These are phyloP conservation scores for Aspergillus persii DNA, from an alignment of 2,329 filamentous ascomycete genomes.

Conservation along the genomic window DNA sequence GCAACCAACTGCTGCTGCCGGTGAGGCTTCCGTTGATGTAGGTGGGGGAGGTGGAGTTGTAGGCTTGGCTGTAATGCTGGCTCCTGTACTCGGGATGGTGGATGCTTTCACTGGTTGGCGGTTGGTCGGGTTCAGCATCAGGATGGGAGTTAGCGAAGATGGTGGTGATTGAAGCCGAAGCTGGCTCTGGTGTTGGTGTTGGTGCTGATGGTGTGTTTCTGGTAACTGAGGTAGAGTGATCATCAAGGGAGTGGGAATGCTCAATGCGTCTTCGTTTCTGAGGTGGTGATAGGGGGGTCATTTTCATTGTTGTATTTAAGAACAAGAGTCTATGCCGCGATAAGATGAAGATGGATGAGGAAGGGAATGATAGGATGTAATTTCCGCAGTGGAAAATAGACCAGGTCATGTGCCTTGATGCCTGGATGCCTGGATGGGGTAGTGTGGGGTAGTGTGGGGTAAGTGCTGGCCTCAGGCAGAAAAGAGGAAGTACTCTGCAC, in stretches of 20 bases:
- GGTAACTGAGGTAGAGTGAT: neutral
- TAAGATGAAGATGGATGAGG: neutral
- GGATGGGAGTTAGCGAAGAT: no score
- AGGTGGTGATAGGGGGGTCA: neutral
- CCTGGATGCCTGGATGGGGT: neutral
- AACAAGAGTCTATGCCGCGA: no score
- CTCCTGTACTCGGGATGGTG: neutral
- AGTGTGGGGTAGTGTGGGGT: neutral
- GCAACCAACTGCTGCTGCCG: slow-evolving; percentile 19
- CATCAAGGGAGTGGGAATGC: neutral
- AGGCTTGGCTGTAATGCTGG: neutral
- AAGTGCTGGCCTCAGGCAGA: neutral
- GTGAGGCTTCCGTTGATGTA: neutral
- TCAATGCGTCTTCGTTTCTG: neutral
- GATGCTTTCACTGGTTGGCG: neutral
- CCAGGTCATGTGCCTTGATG: neutral
- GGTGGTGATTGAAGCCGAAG: neutral
- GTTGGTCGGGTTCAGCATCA: neutral
- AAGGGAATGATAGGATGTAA: no score
- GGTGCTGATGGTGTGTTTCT: neutral
- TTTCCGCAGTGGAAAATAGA: no score
- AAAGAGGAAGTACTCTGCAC: neutral
- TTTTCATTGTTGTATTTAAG: neutral
- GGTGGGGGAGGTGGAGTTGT: neutral
- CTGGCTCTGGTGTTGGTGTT: neutral